These are phyloP conservation scores for Kuraishia molischiana DNA, from an alignment of 805 yeast species.

Conservation along the genomic window DNA sequence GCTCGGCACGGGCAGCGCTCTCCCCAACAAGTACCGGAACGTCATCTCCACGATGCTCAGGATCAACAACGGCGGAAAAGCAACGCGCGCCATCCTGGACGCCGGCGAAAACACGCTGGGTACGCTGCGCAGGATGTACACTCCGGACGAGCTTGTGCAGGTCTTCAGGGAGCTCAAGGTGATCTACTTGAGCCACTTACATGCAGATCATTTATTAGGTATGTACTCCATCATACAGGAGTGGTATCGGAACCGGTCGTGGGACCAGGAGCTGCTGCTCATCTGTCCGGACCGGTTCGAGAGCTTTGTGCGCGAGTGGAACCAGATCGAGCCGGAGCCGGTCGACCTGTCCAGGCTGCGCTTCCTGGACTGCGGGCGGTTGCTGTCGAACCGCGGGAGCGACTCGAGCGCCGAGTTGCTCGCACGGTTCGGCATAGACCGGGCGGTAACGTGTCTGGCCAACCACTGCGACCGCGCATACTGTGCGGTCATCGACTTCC, in stretches of 20 bases:
- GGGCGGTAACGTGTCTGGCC: conserved; percentile 53
- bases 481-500: conserved; percentile 45
- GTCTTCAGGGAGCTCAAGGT: conserved; percentile 53
- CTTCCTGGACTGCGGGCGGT: neutral
- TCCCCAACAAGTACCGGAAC: conserved; percentile 78
- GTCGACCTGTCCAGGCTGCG: conserved; percentile 29
- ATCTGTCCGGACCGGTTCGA: conserved; percentile 71
- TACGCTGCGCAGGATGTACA: conserved; percentile 52
- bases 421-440: neutral
- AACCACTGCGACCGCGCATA: conserved; percentile 81
- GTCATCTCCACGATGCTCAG: conserved; percentile 76
- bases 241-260: conserved; percentile 40
- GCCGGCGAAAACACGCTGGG: conserved; percentile 96
- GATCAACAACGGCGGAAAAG: conserved; percentile 36
- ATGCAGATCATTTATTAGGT: conserved; percentile 96
- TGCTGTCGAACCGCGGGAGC: neutral
- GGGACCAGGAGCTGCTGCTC: conserved; percentile 38
- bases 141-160: conserved; percentile 10
- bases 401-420: neutral
- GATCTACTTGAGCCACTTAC: conserved; percentile 78
- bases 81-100: conserved; percentile 51
- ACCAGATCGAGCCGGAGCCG: conserved; percentile 26
- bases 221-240: conserved; percentile 54
- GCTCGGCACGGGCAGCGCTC: conserved; percentile 88
- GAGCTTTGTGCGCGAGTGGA: conserved; percentile 63